phyloP scores from a whole-genome alignment of 2,329 filamentous ascomycete genomes.

The Chaetothyriales sp. region DNA sequence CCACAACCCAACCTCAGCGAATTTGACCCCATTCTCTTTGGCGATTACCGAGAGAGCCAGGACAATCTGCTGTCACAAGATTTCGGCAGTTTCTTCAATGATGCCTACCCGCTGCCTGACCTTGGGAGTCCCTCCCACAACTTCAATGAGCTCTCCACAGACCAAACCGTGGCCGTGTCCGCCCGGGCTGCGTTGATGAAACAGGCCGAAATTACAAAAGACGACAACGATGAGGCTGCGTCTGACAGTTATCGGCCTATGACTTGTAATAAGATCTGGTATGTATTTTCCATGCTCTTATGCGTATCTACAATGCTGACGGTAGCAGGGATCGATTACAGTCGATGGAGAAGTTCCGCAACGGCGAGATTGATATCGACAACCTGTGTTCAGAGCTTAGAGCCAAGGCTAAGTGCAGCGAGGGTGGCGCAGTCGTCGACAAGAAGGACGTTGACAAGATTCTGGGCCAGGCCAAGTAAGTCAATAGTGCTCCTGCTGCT shows the following conservation, averaged over 20 bases:
- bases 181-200: slow-evolving; percentile 57
- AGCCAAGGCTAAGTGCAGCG: slow-evolving; percentile 86
- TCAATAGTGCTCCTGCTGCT: neutral
- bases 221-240: slow-evolving; percentile 54
- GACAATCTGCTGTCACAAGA: slow-evolving; percentile 59
- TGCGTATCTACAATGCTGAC: neutral
- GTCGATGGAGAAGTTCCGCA: slow-evolving; percentile 71
- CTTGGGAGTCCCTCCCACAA: slow-evolving; percentile 69
- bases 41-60: slow-evolving; percentile 80
- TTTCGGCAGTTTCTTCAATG: slow-evolving; percentile 58
- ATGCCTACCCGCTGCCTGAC: slow-evolving; percentile 63
- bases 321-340: slow-evolving; percentile 69
- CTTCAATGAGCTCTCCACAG: slow-evolving; percentile 25
- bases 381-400: slow-evolving; percentile 81
- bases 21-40: slow-evolving; percentile 85
- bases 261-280: slow-evolving; percentile 89
- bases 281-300: slow-evolving; percentile 26
- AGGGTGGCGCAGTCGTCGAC: slow-evolving; percentile 75
- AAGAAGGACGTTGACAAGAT: slow-evolving; percentile 76
- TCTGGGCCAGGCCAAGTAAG: slow-evolving; percentile 29
- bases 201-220: slow-evolving; percentile 61
- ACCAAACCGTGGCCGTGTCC: slow-evolving; percentile 27
- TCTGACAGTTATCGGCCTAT: slow-evolving; percentile 51
- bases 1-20: slow-evolving; percentile 35
- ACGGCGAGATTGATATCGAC: slow-evolving; percentile 85